Percentiles rank a stretch among this genome's conserved stretches.
phyloP scores from a whole-genome alignment of 164 flowering plant species.

The Cinnamomum chago region DNA sequence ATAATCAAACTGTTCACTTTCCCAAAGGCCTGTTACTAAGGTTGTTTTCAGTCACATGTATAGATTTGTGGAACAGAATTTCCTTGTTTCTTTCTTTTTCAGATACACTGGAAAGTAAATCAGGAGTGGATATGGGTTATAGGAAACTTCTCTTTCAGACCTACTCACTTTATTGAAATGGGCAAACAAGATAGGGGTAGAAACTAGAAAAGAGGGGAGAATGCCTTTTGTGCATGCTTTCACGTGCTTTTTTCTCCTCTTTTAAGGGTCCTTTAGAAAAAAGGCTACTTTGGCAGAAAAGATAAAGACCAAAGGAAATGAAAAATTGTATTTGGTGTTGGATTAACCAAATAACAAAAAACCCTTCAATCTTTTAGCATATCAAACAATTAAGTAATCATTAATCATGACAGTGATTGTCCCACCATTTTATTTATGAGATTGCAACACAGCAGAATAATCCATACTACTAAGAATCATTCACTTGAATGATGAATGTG shows the following conservation, averaged over 20 bases:
- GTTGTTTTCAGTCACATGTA: not conserved
- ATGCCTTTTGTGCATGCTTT: not conserved
- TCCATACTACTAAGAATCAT: not conserved
- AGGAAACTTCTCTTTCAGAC: not conserved
- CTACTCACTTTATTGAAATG: not conserved
- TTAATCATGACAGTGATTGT: not conserved
- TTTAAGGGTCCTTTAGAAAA: not conserved
- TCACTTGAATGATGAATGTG: not conserved
- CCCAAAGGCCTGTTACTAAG: not conserved
- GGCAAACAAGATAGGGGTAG: not conserved
- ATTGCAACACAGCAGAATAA: not conserved
- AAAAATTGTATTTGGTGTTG: not conserved
- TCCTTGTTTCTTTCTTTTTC: not conserved
- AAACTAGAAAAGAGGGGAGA: not conserved
- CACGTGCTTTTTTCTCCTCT: not conserved
- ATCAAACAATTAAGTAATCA: not conserved
- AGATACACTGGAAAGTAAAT: not conserved
- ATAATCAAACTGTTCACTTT: not conserved
- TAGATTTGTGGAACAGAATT: not conserved
- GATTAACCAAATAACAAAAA: not conserved
- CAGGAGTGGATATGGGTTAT: not conserved
- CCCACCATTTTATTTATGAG: not conserved
- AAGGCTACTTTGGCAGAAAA: constrained; percentile 1
- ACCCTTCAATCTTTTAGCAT: not conserved
- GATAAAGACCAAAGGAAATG: not conserved